Base-by-base conservation (phyloP, 441 rosid species). In the Isatis lusitanica region DNA sequence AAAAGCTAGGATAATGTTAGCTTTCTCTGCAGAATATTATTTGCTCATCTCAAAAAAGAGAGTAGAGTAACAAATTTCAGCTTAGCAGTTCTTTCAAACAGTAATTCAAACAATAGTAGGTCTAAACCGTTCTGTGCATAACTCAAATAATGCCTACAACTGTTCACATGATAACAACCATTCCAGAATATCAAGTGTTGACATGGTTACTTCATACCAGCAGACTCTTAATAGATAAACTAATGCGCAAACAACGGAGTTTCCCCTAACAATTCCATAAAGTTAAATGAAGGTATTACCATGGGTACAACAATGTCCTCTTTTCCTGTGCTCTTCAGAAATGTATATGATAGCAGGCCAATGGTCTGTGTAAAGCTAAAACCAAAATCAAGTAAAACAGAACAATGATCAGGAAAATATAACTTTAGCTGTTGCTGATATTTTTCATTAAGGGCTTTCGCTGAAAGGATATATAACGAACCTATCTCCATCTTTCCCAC, bases 271-370 rank as follows among this genome's bases (percentile, higher is more conserved):
- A 68, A 47, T 15, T 11, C 42, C 52, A 30, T 24, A 44, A 0
- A 70, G 61, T 15, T 47, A 68, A 39, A 70, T 17, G 17, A 16
- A 71, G 12, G 57, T 39, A 35, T 85, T 92, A 95, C 99, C 98
- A 95, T 90, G 61, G 99, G 99, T 47, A 95, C 99, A 66, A 95
- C 87, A 38, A 95, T 93, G 83, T 95, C 98, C 78, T 93, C 96
- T 83, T 89, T 92, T 40, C 97, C 97, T 0, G 99, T 95, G 76
- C 88, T 87, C 83, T 81, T 93, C 86, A 95, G 78, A 74, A 91
- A 95, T 7, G 93, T 88, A 77, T 93, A 95, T 6, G 98, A 93
- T 44, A 95, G 82, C 83, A 95, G 66, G 61, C 99, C 99, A 78
- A 95, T 91, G 82, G 95, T 93, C 86, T 90, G 92, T 6, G 97